Evolutionary conservation across 1,139 yeast species (phyloP).

Genomic region (Kurtzmaniella natalensis): DNA sequence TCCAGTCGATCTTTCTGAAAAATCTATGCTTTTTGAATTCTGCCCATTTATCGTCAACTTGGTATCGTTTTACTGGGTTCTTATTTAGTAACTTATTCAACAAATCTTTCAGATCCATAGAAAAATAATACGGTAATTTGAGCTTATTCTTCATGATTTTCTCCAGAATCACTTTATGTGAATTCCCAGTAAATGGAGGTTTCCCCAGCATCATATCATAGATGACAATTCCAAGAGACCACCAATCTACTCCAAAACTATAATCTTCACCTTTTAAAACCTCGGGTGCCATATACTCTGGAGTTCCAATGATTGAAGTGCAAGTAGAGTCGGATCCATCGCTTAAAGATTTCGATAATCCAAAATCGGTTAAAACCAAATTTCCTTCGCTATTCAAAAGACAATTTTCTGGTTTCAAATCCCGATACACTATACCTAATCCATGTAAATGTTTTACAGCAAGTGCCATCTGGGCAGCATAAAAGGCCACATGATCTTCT

Average conservation of each 20-base stretch:
- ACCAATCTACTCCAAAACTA: conserved; percentile 33
- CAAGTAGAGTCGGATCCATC: conserved; percentile 38
- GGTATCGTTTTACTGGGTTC: conserved; percentile 67
- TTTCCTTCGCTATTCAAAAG: conserved; percentile 72
- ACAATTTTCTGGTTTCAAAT: conserved; percentile 89
- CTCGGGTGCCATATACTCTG: conserved; percentile 44
- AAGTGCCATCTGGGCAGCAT: conserved; percentile 32
- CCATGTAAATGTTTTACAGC: conserved; percentile 28
- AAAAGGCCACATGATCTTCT: conserved; percentile 32
- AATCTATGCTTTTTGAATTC: conserved; percentile 24
- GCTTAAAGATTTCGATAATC: conserved; percentile 70
- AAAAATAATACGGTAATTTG: conserved; percentile 69
- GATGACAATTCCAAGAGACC: conserved; percentile 42
- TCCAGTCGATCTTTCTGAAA: conserved; percentile 30
- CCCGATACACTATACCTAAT: conserved; percentile 51
- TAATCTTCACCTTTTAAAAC: conserved; percentile 29
- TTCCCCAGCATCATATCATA: conserved; percentile 89
- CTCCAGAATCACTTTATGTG: conserved; percentile 71
- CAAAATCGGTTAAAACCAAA: conserved; percentile 83
- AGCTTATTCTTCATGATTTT: conserved; percentile 71
- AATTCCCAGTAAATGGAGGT: conserved; percentile 90
- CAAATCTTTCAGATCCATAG: conserved; percentile 78
- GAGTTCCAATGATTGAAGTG: conserved; percentile 83
- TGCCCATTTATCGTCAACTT: conserved; percentile 50
- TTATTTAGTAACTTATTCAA: conserved; percentile 66